Base-by-base conservation (phyloP, 257 asterid genomes). In the Solanum paucissectum region DNA sequence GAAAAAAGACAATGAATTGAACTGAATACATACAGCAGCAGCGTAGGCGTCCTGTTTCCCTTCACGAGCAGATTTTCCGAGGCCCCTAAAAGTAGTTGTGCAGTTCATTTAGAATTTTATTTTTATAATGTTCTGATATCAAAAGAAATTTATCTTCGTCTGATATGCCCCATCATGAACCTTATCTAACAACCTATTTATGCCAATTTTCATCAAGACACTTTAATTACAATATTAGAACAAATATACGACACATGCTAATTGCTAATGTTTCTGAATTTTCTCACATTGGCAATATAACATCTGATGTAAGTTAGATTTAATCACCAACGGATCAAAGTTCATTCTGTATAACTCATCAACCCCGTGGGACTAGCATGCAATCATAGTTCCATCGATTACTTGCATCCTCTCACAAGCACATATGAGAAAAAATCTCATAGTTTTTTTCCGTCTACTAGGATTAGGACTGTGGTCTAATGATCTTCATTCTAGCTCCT, bases 41-140 rank as follows among this genome's bases (percentile, higher is more conserved):
- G 98, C 98, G 81, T 94, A 96, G n/a, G 99, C 98, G 66, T 96
- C 99, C 5, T 91, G 49, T 34, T 76, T 91, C 89, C 91, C 95
- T 69, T 89, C 91, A 20, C 95, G 97, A 34, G 83, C 94, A 87
- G 97, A 90, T 89, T 88, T 93, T 77, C 92, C 68, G 49, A 94
- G 89, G 73, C 98, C 98, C 88, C 98, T 94, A 93, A 25, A 90
- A 89, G 37, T 79, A 34, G 60, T 62, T 23, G 40, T 46, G 29
- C 40, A 12, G 42, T 74, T 74, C 25, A 38, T 33, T 37, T 72
- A 85, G 72, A 68, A 88, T 20, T 55, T 7, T 4, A 55, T 55
- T 34, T 27, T 44, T 83, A 52, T 37, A 7, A 37, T n/a, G 1
- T 74, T 21, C 32, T 21, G 29, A 36, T 36, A 36, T 36, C 8